Evolutionary conservation across 2,329 filamentous ascomycete species (phyloP), one percentile per base, ranked within the genome.

Genomic region (Penicillium crustosum): DNA sequence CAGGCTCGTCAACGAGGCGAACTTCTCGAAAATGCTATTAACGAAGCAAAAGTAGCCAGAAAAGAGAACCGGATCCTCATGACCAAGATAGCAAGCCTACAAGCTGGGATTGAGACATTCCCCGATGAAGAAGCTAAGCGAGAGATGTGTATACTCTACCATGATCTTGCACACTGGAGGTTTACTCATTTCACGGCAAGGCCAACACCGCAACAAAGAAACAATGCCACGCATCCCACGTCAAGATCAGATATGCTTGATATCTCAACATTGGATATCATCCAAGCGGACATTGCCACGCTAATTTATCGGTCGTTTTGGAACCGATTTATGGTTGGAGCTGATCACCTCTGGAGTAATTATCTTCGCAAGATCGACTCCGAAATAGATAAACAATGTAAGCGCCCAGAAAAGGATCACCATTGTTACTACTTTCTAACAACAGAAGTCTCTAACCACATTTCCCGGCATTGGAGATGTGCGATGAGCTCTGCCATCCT

Each of bases 391-490:
- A n/a, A 36, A 13, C n/a, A 55, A 21, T 61, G 60, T 65, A 52
- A 49, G 58, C 47, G 6, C 8, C 3, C n/a, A 10, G n/a, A 27
- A 17, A 25, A 29, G 1, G 8, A 19, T 13, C 12, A 23, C 12
- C 3, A 21, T 29, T 41, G 6, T 27, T 2, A 23, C 33, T 45
- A n/a, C 1, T 2, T 31, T 39, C 27, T 53, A 27, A 51, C 33
- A 10, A 9, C 2, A 15, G 1, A 19, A 70, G 67, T 49, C 6
- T 58, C 59, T 1, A 41, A 4, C 2, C 39, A 63, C 9, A 51
- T 64, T 3, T 48, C 49, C 27, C 57, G 53, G 2, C 54, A 64
- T 15, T 70, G 67, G 68, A 56, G 62, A n/a, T 60, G 42, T 39
- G 61, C 65, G 1, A 66, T 61, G n/a, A 66, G 63, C 36, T 62